phyloP scores from a whole-genome alignment of 129 eudicot genomes.

The Cynara cardunculus region DNA sequence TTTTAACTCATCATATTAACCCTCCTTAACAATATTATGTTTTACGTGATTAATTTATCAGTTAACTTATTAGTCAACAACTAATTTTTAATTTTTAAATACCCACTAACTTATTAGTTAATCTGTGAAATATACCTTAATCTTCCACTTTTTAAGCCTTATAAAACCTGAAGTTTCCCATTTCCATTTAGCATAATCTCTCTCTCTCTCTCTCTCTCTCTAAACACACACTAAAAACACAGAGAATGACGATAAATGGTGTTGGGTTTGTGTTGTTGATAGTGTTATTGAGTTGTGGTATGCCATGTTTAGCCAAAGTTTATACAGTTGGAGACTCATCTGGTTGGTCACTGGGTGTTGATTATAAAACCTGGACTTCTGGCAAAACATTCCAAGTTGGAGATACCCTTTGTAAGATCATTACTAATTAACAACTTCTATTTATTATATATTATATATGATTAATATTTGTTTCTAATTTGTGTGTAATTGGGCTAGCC shows the following conservation, averaged over 20 bases:
- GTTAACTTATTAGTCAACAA: no score
- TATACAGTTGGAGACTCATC: slow-evolving; percentile 64
- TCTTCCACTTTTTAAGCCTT: background rate
- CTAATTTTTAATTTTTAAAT: no score
- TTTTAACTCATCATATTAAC: no score
- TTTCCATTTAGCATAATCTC: background rate
- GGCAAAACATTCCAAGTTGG: slow-evolving; percentile 54
- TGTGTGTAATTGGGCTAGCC: slow-evolving; percentile 21
- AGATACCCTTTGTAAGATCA: slow-evolving; percentile 50
- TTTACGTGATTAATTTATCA: no score
- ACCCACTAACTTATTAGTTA: background rate
- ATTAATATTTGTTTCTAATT: background rate
- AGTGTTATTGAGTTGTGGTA: slow-evolving; percentile 14
- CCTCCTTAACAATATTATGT: no score
- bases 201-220: background rate
- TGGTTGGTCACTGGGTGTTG: slow-evolving; percentile 58
- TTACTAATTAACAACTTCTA: background rate
- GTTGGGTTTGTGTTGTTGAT: slow-evolving; percentile 7
- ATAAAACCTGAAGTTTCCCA: background rate
- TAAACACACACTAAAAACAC: background rate
- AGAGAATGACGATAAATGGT: slow-evolving; percentile 4
- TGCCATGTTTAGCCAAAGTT: slow-evolving; percentile 33
- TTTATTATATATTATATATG: no score
- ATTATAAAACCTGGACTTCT: slow-evolving; percentile 59
- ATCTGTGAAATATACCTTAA: background rate